A percentile compares a stretch with the other conserved stretches of the same genome.
These are phyloP conservation scores for Scutellaria galericulata DNA, from an alignment of 257 asterid species.

Conservation along the genomic window DNA sequence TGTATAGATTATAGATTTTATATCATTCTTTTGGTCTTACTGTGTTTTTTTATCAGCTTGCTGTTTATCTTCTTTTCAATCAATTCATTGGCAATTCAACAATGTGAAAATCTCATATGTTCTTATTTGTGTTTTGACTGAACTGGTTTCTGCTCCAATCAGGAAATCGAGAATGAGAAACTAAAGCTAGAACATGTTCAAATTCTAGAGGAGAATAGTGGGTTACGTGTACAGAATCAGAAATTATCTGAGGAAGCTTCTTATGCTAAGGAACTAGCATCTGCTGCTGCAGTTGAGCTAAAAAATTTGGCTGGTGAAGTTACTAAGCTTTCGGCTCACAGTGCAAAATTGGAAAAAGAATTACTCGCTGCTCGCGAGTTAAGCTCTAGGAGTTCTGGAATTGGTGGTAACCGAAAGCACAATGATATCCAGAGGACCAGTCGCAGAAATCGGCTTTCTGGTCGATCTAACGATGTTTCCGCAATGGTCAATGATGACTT, in stretches of 20 bases:
- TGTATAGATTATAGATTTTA: neutral
- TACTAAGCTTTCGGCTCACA: constrained; percentile 77
- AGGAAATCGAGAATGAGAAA: constrained; percentile 85
- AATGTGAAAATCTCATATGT: neutral
- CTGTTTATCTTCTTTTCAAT: neutral
- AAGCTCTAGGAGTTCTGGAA: constrained; percentile 64
- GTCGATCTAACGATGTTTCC: constrained; percentile 56
- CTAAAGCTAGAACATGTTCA: constrained; percentile 80
- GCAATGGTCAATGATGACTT: constrained; percentile 61
- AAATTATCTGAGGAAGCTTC: constrained; percentile 92
- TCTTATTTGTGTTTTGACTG: neutral
- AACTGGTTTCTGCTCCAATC: constrained; percentile 31
- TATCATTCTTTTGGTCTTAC: neutral
- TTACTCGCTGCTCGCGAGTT: constrained; percentile 63
- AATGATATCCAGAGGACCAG: constrained; percentile 57
- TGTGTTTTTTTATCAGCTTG: neutral
- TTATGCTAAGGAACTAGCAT: constrained; percentile 93
- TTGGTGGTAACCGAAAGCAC: constrained; percentile 57
- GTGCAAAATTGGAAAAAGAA: constrained; percentile 82
- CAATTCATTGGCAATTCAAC: constrained; percentile 12
- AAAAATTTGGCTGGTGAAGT: constrained; percentile 91
- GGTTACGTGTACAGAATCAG: constrained; percentile 81
- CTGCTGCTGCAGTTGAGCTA: constrained; percentile 93
- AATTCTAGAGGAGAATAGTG: constrained; percentile 82
- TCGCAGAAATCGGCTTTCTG: constrained; percentile 66